These are phyloP conservation scores for Baeospora myosura DNA, from an alignment of 1,284 basidiomycete species.

Conservation along the genomic window DNA sequence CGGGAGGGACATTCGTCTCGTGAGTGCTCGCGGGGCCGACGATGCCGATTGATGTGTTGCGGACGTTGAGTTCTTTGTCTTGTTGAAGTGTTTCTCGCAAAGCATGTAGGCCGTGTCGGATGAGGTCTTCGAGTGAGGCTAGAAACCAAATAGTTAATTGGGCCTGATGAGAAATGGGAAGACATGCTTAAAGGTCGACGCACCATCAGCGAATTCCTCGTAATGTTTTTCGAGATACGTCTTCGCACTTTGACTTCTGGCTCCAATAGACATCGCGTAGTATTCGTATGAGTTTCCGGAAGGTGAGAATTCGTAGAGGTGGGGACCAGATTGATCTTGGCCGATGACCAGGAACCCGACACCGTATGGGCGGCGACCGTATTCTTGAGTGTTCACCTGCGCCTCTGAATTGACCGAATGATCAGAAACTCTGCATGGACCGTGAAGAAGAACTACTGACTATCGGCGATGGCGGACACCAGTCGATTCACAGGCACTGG, in stretches of 20 bases:
- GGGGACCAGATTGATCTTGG: constrained; percentile 90
- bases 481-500: constrained; percentile 92
- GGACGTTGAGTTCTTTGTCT: constrained; percentile 87
- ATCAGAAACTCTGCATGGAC: constrained; percentile 4
- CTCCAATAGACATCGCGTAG: constrained; percentile 97
- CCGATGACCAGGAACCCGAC: constrained; percentile 98
- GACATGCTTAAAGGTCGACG: constrained; percentile 29
- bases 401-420: constrained; percentile 60
- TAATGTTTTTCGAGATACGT: constrained; percentile 96
- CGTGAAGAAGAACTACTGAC: constrained; percentile 38
- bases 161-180: constrained; percentile 3
- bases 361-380: constrained; percentile 95
- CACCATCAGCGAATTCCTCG: constrained; percentile 80
- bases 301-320: constrained; percentile 97
- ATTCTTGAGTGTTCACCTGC: constrained; percentile 98
- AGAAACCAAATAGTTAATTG: constrained; percentile 6
- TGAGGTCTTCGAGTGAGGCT: constrained; percentile 81
- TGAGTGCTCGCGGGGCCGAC: constrained; percentile 62
- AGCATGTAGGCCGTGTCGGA: constrained; percentile 88
- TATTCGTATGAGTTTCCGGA: constrained; percentile 98
- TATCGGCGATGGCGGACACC: constrained; percentile 91
- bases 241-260: constrained; percentile 95
- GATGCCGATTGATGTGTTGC: constrained; percentile 92
- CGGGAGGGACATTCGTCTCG: constrained; percentile 44
- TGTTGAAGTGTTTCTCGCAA: constrained; percentile 94